Conservation (phyloP, 768 basidiomycete species). For the Mycena haematopus region DNA sequence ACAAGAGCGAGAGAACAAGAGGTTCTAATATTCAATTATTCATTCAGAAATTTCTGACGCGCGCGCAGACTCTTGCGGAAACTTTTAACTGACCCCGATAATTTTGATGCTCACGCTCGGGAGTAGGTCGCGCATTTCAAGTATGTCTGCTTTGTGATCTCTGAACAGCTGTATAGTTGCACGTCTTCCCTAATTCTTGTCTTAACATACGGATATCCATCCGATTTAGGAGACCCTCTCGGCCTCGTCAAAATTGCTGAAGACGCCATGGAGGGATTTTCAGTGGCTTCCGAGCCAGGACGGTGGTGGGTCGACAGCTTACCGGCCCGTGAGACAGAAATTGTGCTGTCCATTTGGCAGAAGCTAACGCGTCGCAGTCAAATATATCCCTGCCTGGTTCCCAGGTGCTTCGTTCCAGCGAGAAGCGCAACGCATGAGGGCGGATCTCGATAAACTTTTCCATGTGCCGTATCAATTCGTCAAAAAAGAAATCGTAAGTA, state of each 20-base stretch:
- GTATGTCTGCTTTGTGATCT: neutral
- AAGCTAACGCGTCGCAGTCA: constrained; percentile 30
- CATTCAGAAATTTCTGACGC: neutral
- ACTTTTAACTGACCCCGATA: constrained; percentile 15
- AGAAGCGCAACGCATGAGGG: constrained; percentile 33
- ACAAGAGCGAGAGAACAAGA: constrained; percentile 22
- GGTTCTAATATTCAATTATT: neutral
- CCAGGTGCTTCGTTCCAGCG: constrained; percentile 38
- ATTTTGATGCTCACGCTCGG: constrained; percentile 19
- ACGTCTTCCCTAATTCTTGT: constrained; percentile 35
- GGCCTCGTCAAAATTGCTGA: constrained; percentile 41
- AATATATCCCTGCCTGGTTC: constrained; percentile 40
- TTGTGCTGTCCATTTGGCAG: constrained; percentile 13
- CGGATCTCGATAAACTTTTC: constrained; percentile 37
- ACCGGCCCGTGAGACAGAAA: constrained; percentile 31
- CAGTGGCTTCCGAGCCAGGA: constrained; percentile 41
- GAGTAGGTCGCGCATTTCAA: constrained; percentile 7
- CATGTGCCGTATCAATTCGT: constrained; percentile 39
- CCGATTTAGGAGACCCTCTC: constrained; percentile 30
- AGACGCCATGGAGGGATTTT: constrained; percentile 42
- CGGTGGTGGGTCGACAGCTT: constrained; percentile 39
- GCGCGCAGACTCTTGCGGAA: constrained; percentile 12
- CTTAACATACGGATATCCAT: constrained; percentile 36
- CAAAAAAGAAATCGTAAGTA: constrained; percentile 35
- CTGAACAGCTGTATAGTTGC: constrained; percentile 14